phyloP scores from a whole-genome alignment of 2,329 filamentous ascomycete genomes.

The Colletotrichum ledebouriae region DNA sequence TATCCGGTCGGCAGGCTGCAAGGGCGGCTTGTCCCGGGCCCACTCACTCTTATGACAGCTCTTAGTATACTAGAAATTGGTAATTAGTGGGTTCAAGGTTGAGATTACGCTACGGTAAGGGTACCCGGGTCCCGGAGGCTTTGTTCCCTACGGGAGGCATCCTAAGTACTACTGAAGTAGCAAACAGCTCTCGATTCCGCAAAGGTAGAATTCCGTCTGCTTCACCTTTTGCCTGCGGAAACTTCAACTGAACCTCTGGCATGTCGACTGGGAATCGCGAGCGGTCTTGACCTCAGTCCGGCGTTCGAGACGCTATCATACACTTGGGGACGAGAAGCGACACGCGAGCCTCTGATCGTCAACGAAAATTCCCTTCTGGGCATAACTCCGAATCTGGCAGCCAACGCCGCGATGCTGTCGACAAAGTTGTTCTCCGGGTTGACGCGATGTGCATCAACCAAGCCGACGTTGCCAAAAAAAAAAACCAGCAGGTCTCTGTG shows the following conservation, averaged over 20 bases:
- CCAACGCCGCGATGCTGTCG: background rate
- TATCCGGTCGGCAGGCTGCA: conserved; percentile 24
- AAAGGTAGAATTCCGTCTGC: background rate
- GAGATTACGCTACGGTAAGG: too few relatives aligned
- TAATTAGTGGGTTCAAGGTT: too few relatives aligned
- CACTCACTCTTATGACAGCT: conserved; percentile 26
- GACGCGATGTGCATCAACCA: conserved; percentile 26
- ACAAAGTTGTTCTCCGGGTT: background rate
- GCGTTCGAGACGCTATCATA: conserved; percentile 52
- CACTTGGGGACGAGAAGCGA: conserved; percentile 50
- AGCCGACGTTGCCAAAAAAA: conserved; percentile 29
- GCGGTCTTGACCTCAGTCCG: background rate
- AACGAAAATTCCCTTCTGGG: background rate
- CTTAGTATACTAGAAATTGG: background rate
- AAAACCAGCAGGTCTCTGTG: conserved; percentile 6
- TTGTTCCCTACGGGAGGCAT: too few relatives aligned
- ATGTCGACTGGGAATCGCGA: background rate
- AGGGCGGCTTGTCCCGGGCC: conserved; percentile 27
- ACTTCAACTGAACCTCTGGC: background rate
- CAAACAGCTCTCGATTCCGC: background rate
- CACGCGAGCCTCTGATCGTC: conserved; percentile 32
- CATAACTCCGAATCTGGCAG: conserved; percentile 16
- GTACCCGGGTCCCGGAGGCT: too few relatives aligned
- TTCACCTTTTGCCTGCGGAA: background rate
- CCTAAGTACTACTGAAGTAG: too few relatives aligned